phyloP scores from a whole-genome alignment of 2,329 filamentous ascomycete genomes.

The Cryphonectria radicalis region DNA sequence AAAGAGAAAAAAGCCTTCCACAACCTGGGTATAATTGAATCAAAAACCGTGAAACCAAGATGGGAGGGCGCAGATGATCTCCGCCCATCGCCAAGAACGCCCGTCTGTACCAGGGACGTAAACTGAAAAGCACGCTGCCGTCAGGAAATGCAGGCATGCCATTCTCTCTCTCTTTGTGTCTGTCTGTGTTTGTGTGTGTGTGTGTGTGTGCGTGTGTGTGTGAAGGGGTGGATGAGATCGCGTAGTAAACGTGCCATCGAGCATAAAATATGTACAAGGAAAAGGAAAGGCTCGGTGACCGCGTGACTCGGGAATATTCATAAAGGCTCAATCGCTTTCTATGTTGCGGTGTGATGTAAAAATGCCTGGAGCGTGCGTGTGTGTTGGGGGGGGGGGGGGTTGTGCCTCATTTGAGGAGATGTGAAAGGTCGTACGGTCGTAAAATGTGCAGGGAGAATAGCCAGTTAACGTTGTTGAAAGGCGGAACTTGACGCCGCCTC shows the following conservation, averaged over 20 bases:
- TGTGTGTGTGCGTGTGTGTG: too few species aligned
- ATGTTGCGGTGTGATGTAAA: constrained; percentile 12
- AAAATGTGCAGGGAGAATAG: background rate
- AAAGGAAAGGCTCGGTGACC: constrained; percentile 2
- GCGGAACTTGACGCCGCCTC: constrained; percentile 59
- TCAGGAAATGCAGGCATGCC: background rate
- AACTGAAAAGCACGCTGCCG: background rate
- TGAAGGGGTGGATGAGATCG: background rate
- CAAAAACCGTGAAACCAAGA: constrained; percentile 43
- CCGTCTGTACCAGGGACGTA: background rate
- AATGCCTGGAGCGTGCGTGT: constrained; percentile 21
- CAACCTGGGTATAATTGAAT: constrained; percentile 48
- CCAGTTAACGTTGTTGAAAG: constrained; percentile 32
- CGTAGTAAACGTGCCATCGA: background rate
- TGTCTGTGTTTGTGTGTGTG: background rate
- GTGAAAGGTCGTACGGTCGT: constrained; percentile 32
- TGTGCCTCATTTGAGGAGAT: constrained; percentile 31
- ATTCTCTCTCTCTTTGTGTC: background rate
- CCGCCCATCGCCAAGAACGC: constrained; percentile 21
- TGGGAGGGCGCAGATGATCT: constrained; percentile 36
- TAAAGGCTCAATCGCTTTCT: background rate
- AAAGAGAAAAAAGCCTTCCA: constrained; percentile 39
- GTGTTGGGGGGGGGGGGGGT: background rate
- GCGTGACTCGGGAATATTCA: constrained; percentile 6
- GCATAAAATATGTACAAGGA: constrained; percentile 23